Evolutionary conservation across 495 filamentous ascomycete genomes (phyloP).

Genomic region (Penicillium daleae): DNA sequence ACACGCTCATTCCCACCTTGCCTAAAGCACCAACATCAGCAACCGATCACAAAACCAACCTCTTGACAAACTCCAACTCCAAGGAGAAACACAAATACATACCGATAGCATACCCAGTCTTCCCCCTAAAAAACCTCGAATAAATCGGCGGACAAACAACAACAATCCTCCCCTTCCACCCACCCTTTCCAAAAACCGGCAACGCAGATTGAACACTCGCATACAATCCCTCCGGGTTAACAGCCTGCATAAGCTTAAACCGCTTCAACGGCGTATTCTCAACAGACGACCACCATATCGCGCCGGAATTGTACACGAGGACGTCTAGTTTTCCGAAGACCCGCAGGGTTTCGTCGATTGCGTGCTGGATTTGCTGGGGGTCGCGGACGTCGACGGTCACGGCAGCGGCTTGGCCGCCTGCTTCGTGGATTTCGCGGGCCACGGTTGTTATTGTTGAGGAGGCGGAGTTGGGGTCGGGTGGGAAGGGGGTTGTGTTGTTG

Average conservation of each 20-base stretch:
- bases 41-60: too few relatives aligned
- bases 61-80: too few relatives aligned
- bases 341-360: conserved; percentile 64
- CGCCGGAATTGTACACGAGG: conserved; percentile 81
- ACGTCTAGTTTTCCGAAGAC: conserved; percentile 70
- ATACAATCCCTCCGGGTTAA: conserved; percentile 73
- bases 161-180: conserved; percentile 65
- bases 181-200: conserved; percentile 59
- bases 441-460: conserved; percentile 84
- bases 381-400: conserved; percentile 73
- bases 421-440: conserved; percentile 72
- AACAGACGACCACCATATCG: conserved; percentile 84
- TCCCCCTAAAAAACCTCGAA: conserved; percentile 80
- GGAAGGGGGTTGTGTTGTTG: conserved; percentile 60
- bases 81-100: conserved; percentile 18
- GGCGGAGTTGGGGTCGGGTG: conserved; percentile 80
- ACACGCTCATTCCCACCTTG: conserved; percentile 82
- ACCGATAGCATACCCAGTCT: conserved; percentile 86
- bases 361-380: conserved; percentile 60
- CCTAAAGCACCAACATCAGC: conserved; percentile 28
- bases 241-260: conserved; percentile 80
- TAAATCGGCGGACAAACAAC: conserved; percentile 89
- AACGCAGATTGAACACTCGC: conserved; percentile 67
- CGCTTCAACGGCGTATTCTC: conserved; percentile 74
- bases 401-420: conserved; percentile 66